Base-by-base conservation (phyloP, 495 filamentous ascomycete genomes). In the Sphaerosporella brunnea region DNA sequence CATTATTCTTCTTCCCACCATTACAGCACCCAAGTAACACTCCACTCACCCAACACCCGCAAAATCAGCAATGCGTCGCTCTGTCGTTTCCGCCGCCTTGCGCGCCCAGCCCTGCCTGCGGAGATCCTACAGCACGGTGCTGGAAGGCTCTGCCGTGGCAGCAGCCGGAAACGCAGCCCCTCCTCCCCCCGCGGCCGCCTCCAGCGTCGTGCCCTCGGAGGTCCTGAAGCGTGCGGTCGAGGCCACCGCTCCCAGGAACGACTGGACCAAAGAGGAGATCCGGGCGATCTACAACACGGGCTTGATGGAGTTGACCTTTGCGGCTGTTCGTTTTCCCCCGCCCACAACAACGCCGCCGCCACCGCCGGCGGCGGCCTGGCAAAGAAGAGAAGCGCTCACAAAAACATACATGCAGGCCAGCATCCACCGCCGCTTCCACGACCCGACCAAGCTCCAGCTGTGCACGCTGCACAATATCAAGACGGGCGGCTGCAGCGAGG, bases 401-500 rank as follows among this genome's bases (percentile, higher is more conserved):
- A 32, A 32, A 32, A 32, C 5, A 9, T 39, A 36, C 15, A 35
- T 19, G 20, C 47, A 86, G 82, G 73, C 71, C 44, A 74, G 71
- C 35, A 63, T 88, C 46, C 84, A 92, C 65, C 73, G 82, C 24
- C 77, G 77, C 48, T 87, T 87, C 66, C 84, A 88, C 65, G 70
- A 77, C 62, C 82, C 84, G 28, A 65, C 74, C 25, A 71, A 78
- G 4, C 78, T 92, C 59, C 84, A 92, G 60, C 80, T 88, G 67
- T 88, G 84, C 68, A 92, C 84, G 1, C 68, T 92, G 45, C 85
- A 88, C 79, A 88, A 86, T 70, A 92, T 92, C 70, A 92, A 90
- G 54, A 88, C 82, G n/a, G 84, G 84, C 39, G 84, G 84, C 21
- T 92, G 84, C 63, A 77, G 71, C 58, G 84, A 88, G 61, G 84